Percentiles rank a stretch among this genome's conserved stretches.
Conservation (phyloP, 116 monocot species). For the Phalaenopsis hybrid region DNA sequence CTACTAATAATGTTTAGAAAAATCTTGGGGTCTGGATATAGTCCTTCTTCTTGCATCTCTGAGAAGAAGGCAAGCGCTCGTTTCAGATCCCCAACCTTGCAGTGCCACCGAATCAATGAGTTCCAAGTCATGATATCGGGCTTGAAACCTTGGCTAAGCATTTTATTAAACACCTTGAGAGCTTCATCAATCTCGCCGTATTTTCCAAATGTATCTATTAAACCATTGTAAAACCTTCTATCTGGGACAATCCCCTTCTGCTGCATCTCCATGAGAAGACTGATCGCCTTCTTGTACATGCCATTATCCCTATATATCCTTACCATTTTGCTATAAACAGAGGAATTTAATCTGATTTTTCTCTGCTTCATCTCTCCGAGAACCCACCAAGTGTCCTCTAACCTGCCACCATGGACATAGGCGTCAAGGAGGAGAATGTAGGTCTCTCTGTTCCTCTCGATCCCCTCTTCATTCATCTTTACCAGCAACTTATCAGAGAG, state of each 20-base stretch:
- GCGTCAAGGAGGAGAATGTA: constrained; percentile 48
- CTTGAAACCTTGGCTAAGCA: constrained; percentile 39
- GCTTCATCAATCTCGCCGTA: constrained; percentile 43
- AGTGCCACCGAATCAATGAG: constrained; percentile 54
- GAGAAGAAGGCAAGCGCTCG: constrained; percentile 38
- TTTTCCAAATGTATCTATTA: constrained; percentile 63
- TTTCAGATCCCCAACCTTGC: constrained; percentile 43
- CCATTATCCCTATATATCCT: constrained; percentile 65
- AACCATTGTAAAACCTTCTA: constrained; percentile 39
- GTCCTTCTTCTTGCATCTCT: constrained; percentile 61
- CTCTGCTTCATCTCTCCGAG: constrained; percentile 48
- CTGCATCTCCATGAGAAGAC: constrained; percentile 49
- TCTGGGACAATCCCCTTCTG: constrained; percentile 30
- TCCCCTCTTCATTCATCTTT: constrained; percentile 47
- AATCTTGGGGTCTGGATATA: constrained; percentile 72
- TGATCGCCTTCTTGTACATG: constrained; percentile 80
- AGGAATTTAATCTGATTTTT: constrained; percentile 24
- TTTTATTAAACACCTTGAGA: constrained; percentile 42
- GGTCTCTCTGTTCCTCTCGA: constrained; percentile 35
- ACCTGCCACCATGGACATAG: constrained; percentile 40
- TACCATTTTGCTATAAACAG: constrained; percentile 37
- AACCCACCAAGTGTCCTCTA: constrained; percentile 60
- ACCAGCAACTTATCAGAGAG: constrained; percentile 42
- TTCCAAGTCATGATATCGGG: constrained; percentile 69
- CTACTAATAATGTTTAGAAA: constrained; percentile 45